Base-by-base conservation (phyloP, 176 grass and related monocot genomes). In the Canna indica region DNA sequence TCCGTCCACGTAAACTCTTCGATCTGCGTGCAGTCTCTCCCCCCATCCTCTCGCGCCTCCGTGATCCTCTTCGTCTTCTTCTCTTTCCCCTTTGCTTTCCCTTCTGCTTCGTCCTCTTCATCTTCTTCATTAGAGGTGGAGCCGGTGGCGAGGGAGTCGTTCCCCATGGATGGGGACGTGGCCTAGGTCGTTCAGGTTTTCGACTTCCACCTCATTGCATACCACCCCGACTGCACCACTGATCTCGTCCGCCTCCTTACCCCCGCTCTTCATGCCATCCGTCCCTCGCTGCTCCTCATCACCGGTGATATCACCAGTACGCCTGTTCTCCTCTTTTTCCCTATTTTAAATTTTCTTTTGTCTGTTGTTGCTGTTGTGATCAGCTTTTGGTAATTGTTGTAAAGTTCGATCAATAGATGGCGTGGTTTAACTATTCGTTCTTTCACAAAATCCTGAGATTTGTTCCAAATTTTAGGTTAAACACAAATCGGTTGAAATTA, bases 251-350 rank as follows among this genome's bases (percentile, higher is more conserved):
- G 14, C 29, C 79, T 86, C 29, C 88, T 96, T 24, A 81, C 76
- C 62, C 32, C 56, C 1, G 66, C 85, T 15, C 81, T 96, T 26
- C 73, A 69, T 13, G 41, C 81, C 76, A 84, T 96, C 67, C 92
- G 81, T 12, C 92, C 92, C 20, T 72, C 87, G 59, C 85, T 96
- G 16, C 81, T 91, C 34, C 74, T 96, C 33, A 74, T 96, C 81
- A 85, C 85, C n/a, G 88, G 92, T 33, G 92, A 96, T 70, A 77
- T 91, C 70, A 96, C 83, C 7, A 88, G 92, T 96, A 74, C 48
- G 75, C 57, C 71, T 54, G 44, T 62, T 71, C 13, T 38, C 1
- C 68, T 1, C 32, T 29, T 5, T 14, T n/a, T n/a, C n/a, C n/a
- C n/a, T n/a, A n/a, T n/a, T n/a, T 42, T 38, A n/a, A n/a, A n/a